These are phyloP conservation scores for Lipomyces mesembrius DNA, from an alignment of 805 yeast genomes.

Conservation along the genomic window DNA sequence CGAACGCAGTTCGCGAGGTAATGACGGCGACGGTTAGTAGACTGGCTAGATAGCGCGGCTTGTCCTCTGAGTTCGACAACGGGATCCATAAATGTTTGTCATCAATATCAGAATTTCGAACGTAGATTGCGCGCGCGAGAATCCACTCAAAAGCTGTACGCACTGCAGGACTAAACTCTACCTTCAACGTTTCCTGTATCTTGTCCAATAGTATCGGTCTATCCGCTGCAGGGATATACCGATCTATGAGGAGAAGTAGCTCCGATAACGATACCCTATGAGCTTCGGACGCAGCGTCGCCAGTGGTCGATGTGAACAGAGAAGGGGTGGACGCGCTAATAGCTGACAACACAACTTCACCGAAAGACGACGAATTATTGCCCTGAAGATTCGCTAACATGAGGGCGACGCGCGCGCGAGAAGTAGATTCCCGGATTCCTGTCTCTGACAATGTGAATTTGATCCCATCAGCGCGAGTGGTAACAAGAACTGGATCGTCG, in stretches of 20 bases:
- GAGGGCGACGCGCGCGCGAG: neutral
- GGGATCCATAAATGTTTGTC: slow-evolving; percentile 18
- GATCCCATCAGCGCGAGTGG: neutral
- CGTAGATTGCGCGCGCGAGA: slow-evolving; percentile 53
- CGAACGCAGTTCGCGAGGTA: slow-evolving; percentile 52
- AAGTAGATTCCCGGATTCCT: neutral
- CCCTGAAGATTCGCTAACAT: neutral
- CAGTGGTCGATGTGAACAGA: slow-evolving; percentile 56
- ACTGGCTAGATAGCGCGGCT: slow-evolving; percentile 63
- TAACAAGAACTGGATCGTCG: slow-evolving; percentile 54
- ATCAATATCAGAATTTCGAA: slow-evolving; percentile 9
- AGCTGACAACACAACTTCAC: neutral
- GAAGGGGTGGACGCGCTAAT: neutral
- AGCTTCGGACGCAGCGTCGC: slow-evolving; percentile 69
- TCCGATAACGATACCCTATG: slow-evolving; percentile 64
- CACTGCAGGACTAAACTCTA: slow-evolving; percentile 78
- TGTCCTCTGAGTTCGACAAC: slow-evolving; percentile 40
- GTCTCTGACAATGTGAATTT: neutral
- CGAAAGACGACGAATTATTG: neutral
- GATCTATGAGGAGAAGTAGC: slow-evolving; percentile 53
- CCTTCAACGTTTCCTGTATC: slow-evolving; percentile 49
- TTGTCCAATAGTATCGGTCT: slow-evolving; percentile 42
- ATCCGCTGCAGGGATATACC: slow-evolving; percentile 41
- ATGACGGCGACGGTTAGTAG: slow-evolving; percentile 67
- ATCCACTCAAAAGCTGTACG: slow-evolving; percentile 83